Conservation (phyloP, 192 early-diverging fungal genomes). For the Phlyctochytrium arcticum region DNA sequence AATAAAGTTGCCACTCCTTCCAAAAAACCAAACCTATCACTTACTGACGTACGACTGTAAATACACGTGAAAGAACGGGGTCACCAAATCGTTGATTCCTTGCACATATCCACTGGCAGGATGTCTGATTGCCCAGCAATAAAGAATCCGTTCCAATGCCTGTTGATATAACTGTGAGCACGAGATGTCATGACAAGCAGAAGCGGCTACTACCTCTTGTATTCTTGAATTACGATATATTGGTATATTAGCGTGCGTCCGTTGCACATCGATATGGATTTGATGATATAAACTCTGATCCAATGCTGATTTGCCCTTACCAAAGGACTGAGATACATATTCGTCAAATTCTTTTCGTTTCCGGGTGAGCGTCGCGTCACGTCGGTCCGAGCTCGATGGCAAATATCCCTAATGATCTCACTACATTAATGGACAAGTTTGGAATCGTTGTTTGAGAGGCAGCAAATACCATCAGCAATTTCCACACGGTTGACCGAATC, state of each 20-base stretch:
- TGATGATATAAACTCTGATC: constrained; percentile 92
- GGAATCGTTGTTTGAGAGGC: not conserved
- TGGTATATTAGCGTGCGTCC: constrained; percentile 82
- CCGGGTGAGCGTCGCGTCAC: constrained; percentile 74
- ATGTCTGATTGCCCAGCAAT: constrained; percentile 96
- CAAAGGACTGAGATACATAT: constrained; percentile 76
- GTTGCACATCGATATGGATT: constrained; percentile 91
- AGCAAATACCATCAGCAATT: constrained; percentile 70
- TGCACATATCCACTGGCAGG: constrained; percentile 99
- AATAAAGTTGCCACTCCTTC: not conserved
- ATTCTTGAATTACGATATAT: constrained; percentile 78
- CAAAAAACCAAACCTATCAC: not conserved
- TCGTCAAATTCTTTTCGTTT: constrained; percentile 95
- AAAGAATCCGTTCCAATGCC: constrained; percentile 87
- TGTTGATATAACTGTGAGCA: constrained; percentile 18
- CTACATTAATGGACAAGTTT: not conserved
- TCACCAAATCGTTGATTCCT: constrained; percentile 97
- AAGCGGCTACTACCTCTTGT: constrained; percentile 56
- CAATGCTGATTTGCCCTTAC: constrained; percentile 67
- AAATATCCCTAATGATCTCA: constrained; percentile 65
- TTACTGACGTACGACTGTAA: constrained; percentile 65
- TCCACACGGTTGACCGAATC: constrained; percentile 86
- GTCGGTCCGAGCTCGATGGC: constrained; percentile 80
- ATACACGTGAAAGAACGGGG: constrained; percentile 94
- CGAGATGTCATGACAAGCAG: not conserved